phyloP scores from a whole-genome alignment of 2,329 filamentous ascomycete genomes.

The Cephalotrichum gorgonifer region DNA sequence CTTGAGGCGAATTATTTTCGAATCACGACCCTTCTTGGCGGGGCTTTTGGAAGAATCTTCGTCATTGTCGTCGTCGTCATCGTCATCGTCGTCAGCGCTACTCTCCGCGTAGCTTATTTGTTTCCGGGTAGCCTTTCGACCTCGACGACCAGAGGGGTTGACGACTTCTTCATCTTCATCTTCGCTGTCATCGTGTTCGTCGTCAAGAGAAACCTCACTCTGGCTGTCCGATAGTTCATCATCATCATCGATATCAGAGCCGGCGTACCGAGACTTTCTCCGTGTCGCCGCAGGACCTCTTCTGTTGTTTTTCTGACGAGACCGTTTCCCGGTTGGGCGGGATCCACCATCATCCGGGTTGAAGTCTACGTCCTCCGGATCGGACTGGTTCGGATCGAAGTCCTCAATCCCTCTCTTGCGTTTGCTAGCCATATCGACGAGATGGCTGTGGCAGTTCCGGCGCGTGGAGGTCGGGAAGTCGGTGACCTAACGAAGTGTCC shows the following conservation, averaged over 20 bases:
- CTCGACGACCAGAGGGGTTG: constrained; percentile 35
- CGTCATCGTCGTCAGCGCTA: constrained; percentile 28
- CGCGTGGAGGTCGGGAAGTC: background rate
- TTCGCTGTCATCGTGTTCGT: constrained; percentile 26
- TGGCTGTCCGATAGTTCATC: constrained; percentile 31
- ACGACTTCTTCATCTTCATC: constrained; percentile 27
- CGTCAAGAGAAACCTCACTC: constrained; percentile 41
- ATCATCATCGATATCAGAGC: constrained; percentile 53
- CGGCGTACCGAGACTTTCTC: constrained; percentile 37
- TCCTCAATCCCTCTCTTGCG: constrained; percentile 47
- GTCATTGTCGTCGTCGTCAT: constrained; percentile 11
- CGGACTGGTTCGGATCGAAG: constrained; percentile 58
- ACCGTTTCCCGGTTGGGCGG: constrained; percentile 26
- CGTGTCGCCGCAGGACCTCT: constrained; percentile 27
- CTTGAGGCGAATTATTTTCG: constrained; percentile 33
- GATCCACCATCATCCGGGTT: constrained; percentile 36
- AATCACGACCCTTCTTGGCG: constrained; percentile 15
- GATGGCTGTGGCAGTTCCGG: background rate
- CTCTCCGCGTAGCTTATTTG: constrained; percentile 37
- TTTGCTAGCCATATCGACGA: constrained; percentile 21
- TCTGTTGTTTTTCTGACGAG: constrained; percentile 16
- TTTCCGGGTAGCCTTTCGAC: constrained; percentile 36
- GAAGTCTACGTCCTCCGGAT: constrained; percentile 57
- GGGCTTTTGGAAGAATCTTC: constrained; percentile 12
- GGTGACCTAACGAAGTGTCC: background rate